Evolutionary conservation across 192 early-diverging fungal species (phyloP).

Genomic region (Podila clonocystis): DNA sequence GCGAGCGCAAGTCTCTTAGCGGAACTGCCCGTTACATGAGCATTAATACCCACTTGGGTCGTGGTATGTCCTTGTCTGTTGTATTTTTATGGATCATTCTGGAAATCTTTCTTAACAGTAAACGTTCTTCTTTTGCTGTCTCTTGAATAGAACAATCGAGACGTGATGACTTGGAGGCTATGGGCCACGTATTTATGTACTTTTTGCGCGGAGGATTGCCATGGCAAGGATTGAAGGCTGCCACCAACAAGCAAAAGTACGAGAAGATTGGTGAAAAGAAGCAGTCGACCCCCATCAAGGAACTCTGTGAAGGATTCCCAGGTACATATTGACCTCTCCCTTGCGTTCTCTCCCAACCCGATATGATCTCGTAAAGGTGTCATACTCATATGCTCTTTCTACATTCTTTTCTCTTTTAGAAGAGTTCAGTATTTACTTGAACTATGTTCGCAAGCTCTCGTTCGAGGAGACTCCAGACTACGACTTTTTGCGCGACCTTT

Average conservation of each 20-base stretch:
- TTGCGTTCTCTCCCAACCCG: background rate
- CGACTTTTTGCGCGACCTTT: slow-evolving; percentile 87
- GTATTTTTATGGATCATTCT: background rate
- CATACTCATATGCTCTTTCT: background rate
- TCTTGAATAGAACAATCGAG: slow-evolving; percentile 90
- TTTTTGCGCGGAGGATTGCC: slow-evolving; percentile 94
- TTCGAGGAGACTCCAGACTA: slow-evolving; percentile 99
- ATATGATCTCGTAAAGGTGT: background rate
- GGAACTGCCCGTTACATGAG: slow-evolving; percentile 99
- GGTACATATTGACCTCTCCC: slow-evolving; percentile 51
- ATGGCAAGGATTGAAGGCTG: slow-evolving; percentile 98
- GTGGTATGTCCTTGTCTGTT: slow-evolving; percentile 67
- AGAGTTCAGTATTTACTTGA: slow-evolving; percentile 91
- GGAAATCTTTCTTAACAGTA: background rate
- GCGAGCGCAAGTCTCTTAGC: slow-evolving; percentile 93
- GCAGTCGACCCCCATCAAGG: slow-evolving; percentile 87
- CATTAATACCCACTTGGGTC: slow-evolving; percentile 97
- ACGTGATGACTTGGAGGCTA: slow-evolving; percentile 96
- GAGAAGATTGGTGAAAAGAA: slow-evolving; percentile 99
- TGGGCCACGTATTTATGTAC: slow-evolving; percentile 99
- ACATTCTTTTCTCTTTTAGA: slow-evolving; percentile 48
- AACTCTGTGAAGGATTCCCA: slow-evolving; percentile 92
- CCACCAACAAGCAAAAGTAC: slow-evolving; percentile 99
- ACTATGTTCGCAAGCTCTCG: slow-evolving; percentile 89
- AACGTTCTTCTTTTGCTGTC: background rate